These are phyloP conservation scores for Fusarium redolens DNA, from an alignment of 2,329 filamentous ascomycete species.

Conservation along the genomic window DNA sequence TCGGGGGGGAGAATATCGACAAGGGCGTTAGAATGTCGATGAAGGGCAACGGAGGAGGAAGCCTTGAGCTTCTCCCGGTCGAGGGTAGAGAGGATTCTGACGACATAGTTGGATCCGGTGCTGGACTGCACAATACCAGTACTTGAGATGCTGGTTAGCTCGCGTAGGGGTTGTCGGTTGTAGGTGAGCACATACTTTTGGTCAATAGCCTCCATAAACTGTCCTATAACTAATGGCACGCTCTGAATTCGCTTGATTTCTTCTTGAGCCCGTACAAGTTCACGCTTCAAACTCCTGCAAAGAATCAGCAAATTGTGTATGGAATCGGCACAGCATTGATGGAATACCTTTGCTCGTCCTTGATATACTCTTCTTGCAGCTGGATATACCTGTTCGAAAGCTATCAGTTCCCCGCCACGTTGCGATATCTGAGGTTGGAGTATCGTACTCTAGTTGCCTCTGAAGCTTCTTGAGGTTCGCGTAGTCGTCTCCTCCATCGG, in stretches of 20 bases:
- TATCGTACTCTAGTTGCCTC: conserved; percentile 86
- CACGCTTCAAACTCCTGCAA: conserved; percentile 88
- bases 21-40: conserved; percentile 97
- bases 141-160: conserved; percentile 58
- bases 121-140: conserved; percentile 99
- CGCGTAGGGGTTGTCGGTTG: neutral
- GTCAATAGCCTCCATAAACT: conserved; percentile 99
- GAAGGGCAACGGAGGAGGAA: conserved; percentile 95
- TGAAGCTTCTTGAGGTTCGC: conserved; percentile 96
- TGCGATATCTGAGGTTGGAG: neutral
- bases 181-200: conserved; percentile 78
- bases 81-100: conserved; percentile 96
- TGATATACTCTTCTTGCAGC: conserved; percentile 99
- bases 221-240: conserved; percentile 95
- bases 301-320: conserved; percentile 25
- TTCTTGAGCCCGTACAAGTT: conserved; percentile 96
- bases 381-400: conserved; percentile 80
- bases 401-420: conserved; percentile 25
- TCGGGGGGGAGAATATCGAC: conserved; percentile 99
- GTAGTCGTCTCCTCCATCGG: conserved; percentile 91
- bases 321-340: neutral
- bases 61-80: conserved; percentile 98
- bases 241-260: conserved; percentile 99
- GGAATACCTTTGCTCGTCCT: conserved; percentile 92
- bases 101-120: conserved; percentile 98